phyloP scores from a whole-genome alignment of 495 filamentous ascomycete genomes.

The Podospora tetraspora region DNA sequence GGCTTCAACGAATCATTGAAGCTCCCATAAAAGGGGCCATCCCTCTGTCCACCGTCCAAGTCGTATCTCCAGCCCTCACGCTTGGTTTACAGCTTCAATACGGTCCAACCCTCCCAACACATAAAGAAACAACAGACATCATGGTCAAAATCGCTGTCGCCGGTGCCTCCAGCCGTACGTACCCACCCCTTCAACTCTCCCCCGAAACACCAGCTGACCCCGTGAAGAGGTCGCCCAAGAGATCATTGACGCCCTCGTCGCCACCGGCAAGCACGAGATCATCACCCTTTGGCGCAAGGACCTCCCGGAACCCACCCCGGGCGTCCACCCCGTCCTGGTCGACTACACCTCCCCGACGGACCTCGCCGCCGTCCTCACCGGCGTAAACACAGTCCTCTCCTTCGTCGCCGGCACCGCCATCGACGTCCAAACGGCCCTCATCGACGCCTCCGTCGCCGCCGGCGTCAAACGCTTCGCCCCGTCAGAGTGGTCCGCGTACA shows the following conservation, averaged over 20 bases:
- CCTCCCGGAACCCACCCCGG: constrained; percentile 2
- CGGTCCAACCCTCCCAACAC: too few species aligned
- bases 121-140: background rate
- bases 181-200: constrained; percentile 9
- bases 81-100: too few species aligned
- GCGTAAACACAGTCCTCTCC: constrained; percentile 52
- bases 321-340: constrained; percentile 35
- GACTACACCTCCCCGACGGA: constrained; percentile 44
- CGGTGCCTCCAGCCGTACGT: constrained; percentile 51
- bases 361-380: constrained; percentile 41
- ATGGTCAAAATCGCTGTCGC: constrained; percentile 56
- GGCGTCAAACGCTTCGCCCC: constrained; percentile 58
- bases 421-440: constrained; percentile 39
- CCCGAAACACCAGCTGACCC: background rate
- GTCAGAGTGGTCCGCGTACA: constrained; percentile 39
- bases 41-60: too few species aligned
- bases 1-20: too few species aligned
- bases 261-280: constrained; percentile 49
- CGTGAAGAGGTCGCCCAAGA: constrained; percentile 47
- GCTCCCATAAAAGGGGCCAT: background rate
- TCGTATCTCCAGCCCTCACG: too few species aligned
- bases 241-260: constrained; percentile 49
- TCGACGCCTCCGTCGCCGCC: constrained; percentile 54
- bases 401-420: constrained; percentile 35
- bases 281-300: background rate